These are phyloP conservation scores for Kockiozyma suomiensis DNA, from an alignment of 805 yeast species.

Conservation along the genomic window DNA sequence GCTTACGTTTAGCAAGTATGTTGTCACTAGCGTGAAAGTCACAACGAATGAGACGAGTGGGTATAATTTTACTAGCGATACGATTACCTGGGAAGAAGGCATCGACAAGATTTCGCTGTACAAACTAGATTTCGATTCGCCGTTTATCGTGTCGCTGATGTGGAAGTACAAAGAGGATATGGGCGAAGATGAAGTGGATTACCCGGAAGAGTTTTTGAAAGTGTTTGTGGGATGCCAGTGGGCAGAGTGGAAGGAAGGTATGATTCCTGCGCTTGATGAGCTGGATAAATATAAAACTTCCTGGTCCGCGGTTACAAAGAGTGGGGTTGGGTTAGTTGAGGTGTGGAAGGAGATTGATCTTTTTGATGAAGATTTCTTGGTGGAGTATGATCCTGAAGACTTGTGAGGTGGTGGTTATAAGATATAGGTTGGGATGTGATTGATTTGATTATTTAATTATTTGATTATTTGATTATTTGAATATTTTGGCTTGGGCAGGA, in stretches of 20 bases:
- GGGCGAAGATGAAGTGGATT: conserved; percentile 37
- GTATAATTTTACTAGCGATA: conserved; percentile 20
- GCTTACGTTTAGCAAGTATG: conserved; percentile 23
- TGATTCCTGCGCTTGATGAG: conserved; percentile 74
- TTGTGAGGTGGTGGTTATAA: too few species aligned
- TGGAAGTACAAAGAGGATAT: conserved; percentile 39
- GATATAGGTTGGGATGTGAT: not conserved
- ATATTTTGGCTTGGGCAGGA: too few species aligned
- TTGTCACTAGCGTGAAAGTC: conserved; percentile 28
- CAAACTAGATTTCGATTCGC: conserved; percentile 30
- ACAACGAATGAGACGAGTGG: conserved; percentile 26
- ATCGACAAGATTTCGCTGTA: conserved; percentile 30
- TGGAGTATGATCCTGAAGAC: too few species aligned
- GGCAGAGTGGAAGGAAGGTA: conserved; percentile 68
- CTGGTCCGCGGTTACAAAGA: conserved; percentile 65
- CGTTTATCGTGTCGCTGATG: conserved; percentile 29
- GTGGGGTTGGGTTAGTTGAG: conserved; percentile 65
- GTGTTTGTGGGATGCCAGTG: conserved; percentile 70
- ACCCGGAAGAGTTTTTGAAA: conserved; percentile 47
- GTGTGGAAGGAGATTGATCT: conserved; percentile 54
- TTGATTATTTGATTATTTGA: too few species aligned
- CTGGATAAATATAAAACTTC: conserved; percentile 67
- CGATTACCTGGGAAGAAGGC: conserved; percentile 24
- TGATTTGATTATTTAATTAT: too few species aligned
- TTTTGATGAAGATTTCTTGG: conserved; percentile 33